Evolutionary conservation across 148 eudicot genomes (phyloP).

Genomic region (Chenopodium quinoa): DNA sequence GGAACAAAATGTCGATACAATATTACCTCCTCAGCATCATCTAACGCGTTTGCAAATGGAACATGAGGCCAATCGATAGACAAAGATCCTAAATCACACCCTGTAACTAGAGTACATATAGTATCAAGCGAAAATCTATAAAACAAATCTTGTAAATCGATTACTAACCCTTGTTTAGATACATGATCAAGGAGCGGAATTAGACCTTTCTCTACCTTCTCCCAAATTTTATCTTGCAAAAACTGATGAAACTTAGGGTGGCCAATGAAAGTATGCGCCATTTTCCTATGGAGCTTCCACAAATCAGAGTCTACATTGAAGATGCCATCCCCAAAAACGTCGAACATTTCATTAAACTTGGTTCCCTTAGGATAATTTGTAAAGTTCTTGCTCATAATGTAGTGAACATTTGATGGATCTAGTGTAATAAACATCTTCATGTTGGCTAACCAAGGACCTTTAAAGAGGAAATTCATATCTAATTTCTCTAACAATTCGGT

Average conservation of each 20-base stretch:
- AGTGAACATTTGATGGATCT: slow-evolving; percentile 44
- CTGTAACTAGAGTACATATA: slow-evolving; percentile 39
- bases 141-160: slow-evolving; percentile 60
- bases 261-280: slow-evolving; percentile 27
- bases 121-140: slow-evolving; percentile 53
- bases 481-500: neutral
- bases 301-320: slow-evolving; percentile 39
- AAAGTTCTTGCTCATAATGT: slow-evolving; percentile 49
- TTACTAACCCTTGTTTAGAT: slow-evolving; percentile 11
- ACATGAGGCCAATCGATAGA: slow-evolving; percentile 29
- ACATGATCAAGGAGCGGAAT: slow-evolving; percentile 39
- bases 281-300: neutral
- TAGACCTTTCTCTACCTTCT: slow-evolving; percentile 37
- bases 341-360: slow-evolving; percentile 40
- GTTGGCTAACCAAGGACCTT: slow-evolving; percentile 52
- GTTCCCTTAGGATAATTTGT: slow-evolving; percentile 52
- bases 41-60: slow-evolving; percentile 48
- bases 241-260: slow-evolving; percentile 28
- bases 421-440: slow-evolving; percentile 42
- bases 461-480: slow-evolving; percentile 26
- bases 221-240: slow-evolving; percentile 24
- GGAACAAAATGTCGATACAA: slow-evolving; percentile 41
- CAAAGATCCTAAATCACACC: slow-evolving; percentile 41
- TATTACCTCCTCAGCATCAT: slow-evolving; percentile 40
- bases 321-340: slow-evolving; percentile 53